Evolutionary conservation across 148 eudicot species (phyloP).

Genomic region (Rhododendron kiyosumense): DNA sequence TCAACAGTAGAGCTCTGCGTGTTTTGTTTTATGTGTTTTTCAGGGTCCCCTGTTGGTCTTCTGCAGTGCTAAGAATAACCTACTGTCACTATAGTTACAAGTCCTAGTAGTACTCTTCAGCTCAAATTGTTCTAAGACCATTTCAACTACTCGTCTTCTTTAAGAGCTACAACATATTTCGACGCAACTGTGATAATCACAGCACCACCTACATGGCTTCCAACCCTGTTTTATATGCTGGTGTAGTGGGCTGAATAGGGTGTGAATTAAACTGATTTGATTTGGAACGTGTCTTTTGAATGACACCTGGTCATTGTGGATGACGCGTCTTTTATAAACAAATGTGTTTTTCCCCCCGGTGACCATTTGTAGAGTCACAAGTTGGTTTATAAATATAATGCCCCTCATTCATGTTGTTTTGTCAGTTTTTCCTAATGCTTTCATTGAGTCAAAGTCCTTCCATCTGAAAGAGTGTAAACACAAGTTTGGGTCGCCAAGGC

Average conservation of each 20-base stretch:
- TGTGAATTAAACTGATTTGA: too few relatives aligned
- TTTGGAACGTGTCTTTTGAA: too few relatives aligned
- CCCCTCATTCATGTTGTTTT: too few relatives aligned
- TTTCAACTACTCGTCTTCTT: not conserved
- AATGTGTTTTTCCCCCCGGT: too few relatives aligned
- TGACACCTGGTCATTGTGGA: too few relatives aligned
- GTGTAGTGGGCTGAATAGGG: not conserved
- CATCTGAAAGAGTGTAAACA: too few relatives aligned
- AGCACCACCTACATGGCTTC: not conserved
- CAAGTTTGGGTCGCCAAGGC: too few relatives aligned
- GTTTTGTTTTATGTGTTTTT: not conserved
- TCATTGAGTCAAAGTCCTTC: too few relatives aligned
- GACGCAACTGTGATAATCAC: not conserved
- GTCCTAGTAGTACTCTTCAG: not conserved
- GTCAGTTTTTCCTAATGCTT: too few relatives aligned
- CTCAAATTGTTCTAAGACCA: not conserved
- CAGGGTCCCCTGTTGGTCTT: not conserved
- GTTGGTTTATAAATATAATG: too few relatives aligned
- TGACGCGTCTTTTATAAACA: too few relatives aligned
- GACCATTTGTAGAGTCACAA: too few relatives aligned
- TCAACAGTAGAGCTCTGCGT: not conserved
- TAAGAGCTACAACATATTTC: not conserved
- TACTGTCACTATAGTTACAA: not conserved
- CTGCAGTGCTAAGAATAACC: not conserved
- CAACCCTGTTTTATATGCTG: not conserved